Percentiles rank a stretch among this genome's conserved stretches.
Conservation (phyloP, 2,329 filamentous ascomycete genomes). For the Aspergillus jensenii region DNA sequence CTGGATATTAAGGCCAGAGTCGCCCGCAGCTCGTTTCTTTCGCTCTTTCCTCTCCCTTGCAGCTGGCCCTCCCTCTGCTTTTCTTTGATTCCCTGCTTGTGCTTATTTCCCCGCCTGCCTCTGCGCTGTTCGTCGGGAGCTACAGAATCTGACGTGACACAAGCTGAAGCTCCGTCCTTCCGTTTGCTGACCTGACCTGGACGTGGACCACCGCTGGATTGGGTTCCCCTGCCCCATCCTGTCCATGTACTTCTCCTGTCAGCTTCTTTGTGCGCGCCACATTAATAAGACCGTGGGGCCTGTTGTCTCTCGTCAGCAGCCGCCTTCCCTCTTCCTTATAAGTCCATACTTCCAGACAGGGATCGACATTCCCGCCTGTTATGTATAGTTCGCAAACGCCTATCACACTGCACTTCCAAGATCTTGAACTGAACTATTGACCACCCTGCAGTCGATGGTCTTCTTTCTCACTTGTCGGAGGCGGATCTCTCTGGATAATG, state of each 20-base stretch:
- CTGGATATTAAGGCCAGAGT: slow-evolving; percentile 8
- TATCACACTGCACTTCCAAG: neutral
- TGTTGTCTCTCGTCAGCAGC: neutral
- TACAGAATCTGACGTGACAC: slow-evolving; percentile 8
- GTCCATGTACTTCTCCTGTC: slow-evolving; percentile 1
- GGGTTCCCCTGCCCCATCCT: neutral
- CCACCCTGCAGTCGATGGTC: slow-evolving; percentile 16
- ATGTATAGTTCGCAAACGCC: slow-evolving; percentile 1
- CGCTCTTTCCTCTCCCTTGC: neutral
- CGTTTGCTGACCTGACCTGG: neutral
- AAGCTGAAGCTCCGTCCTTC: slow-evolving; percentile 9
- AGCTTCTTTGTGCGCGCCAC: neutral
- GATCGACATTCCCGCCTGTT: neutral
- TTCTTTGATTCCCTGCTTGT: neutral
- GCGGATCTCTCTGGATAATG: slow-evolving; percentile 31
- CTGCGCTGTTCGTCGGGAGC: neutral
- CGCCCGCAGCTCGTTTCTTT: slow-evolving; percentile 2
- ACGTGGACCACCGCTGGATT: neutral
- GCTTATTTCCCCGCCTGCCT: slow-evolving; percentile 8
- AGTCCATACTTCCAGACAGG: neutral
- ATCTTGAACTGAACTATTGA: neutral
- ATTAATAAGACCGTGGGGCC: neutral
- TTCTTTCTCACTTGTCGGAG: slow-evolving; percentile 9
- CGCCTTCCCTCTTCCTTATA: neutral
- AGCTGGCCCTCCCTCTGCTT: neutral